phyloP scores from a whole-genome alignment of 345 rosid genomes.

The Citrus glauca region DNA sequence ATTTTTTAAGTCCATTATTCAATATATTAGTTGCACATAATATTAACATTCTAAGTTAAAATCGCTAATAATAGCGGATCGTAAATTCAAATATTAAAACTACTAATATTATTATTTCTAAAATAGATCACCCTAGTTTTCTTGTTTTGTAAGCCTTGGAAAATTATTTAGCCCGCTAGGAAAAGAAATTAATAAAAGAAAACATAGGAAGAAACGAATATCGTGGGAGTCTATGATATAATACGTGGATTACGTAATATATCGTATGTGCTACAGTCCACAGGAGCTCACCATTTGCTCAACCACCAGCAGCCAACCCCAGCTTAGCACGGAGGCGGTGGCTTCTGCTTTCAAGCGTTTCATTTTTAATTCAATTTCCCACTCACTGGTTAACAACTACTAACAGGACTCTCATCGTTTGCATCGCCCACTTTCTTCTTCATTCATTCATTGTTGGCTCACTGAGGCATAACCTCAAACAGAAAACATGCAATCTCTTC shows the following conservation, averaged over 20 bases:
- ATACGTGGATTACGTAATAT: neutral
- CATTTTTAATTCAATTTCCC: neutral
- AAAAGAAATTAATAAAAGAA: too few relatives aligned
- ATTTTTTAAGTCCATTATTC: too few relatives aligned
- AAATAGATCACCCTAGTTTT: too few relatives aligned
- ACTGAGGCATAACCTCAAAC: neutral
- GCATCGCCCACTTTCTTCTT: slow-evolving; percentile 15
- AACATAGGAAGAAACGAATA: neutral
- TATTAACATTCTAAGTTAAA: too few relatives aligned
- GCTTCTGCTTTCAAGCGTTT: neutral
- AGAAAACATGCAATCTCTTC: slow-evolving; percentile 71
- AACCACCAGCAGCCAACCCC: neutral
- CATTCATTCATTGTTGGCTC: neutral
- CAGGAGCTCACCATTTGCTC: neutral
- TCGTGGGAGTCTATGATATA: neutral
- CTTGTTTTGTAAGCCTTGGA: too few relatives aligned
- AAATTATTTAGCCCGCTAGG: too few relatives aligned
- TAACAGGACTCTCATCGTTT: slow-evolving; percentile 16
- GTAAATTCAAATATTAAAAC: too few relatives aligned
- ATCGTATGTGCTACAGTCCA: neutral
- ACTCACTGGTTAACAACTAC: neutral
- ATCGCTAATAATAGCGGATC: too few relatives aligned
- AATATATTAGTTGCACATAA: too few relatives aligned
- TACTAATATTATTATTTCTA: too few relatives aligned
- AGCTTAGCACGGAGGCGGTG: neutral